A percentile compares a stretch with the other conserved stretches of the same genome.
phyloP scores from a whole-genome alignment of 345 rosid species.

The Linum usitatissimum region DNA sequence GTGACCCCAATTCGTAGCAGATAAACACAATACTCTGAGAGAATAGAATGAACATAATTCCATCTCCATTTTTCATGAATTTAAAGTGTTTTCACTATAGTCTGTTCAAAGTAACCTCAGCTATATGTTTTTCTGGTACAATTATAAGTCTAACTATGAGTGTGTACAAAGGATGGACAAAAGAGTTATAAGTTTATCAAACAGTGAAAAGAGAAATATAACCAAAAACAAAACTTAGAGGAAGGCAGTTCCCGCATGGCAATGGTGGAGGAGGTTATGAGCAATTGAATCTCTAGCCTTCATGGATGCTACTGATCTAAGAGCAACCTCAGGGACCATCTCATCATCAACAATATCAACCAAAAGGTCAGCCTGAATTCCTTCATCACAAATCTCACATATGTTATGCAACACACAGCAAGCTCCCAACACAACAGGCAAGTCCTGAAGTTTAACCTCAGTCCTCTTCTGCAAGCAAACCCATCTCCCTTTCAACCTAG shows the following conservation, averaged over 20 bases:
- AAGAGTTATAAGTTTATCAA: slow-evolving; percentile 10
- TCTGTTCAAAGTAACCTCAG: no score
- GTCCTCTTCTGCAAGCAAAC: slow-evolving; percentile 69
- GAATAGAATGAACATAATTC: no score
- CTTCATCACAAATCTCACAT: slow-evolving; percentile 52
- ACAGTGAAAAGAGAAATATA: slow-evolving; percentile 1
- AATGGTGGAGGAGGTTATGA: slow-evolving; percentile 63
- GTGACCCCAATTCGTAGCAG: no score
- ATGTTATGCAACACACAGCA: slow-evolving; percentile 76
- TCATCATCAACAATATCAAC: slow-evolving; percentile 55
- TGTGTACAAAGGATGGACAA: not conserved
- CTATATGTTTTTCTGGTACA: no score
- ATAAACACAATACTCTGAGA: no score
- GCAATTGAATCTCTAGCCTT: slow-evolving; percentile 69
- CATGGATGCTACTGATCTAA: slow-evolving; percentile 40
- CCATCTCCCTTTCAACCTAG: slow-evolving; percentile 68
- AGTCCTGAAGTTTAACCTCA: slow-evolving; percentile 64
- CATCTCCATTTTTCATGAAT: no score
- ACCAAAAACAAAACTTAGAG: slow-evolving; percentile 15
- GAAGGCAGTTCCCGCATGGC: slow-evolving; percentile 63
- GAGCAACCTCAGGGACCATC: slow-evolving; percentile 44
- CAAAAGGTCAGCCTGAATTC: slow-evolving; percentile 33
- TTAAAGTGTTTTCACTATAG: no score
- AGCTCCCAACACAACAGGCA: slow-evolving; percentile 70
- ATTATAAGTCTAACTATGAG: no score